These are phyloP conservation scores for Paragyromitra xinjiangensis DNA, from an alignment of 495 filamentous ascomycete genomes.

Conservation along the genomic window DNA sequence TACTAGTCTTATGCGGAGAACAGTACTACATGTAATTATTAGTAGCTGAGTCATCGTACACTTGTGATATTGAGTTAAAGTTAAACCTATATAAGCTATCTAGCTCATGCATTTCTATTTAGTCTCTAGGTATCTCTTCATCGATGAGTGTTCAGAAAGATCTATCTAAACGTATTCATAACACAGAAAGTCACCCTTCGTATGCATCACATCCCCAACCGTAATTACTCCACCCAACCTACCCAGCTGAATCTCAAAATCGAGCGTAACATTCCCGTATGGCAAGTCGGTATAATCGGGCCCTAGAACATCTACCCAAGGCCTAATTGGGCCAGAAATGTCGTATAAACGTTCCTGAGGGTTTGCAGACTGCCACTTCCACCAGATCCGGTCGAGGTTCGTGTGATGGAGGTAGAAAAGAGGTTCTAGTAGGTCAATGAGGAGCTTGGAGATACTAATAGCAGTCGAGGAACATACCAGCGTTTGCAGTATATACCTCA, in stretches of 20 bases:
- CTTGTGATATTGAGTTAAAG: neutral
- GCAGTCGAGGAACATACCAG: neutral
- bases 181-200: slow-evolving; percentile 22
- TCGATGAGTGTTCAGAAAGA: neutral
- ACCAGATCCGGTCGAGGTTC: slow-evolving; percentile 66
- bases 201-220: slow-evolving; percentile 44
- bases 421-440: slow-evolving; percentile 59
- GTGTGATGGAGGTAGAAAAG: slow-evolving; percentile 66
- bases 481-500: slow-evolving; percentile 10
- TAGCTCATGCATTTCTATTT: neutral
- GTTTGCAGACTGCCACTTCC: slow-evolving; percentile 62
- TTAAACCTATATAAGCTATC: too few relatives aligned
- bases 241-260: slow-evolving; percentile 44
- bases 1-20: too few relatives aligned
- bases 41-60: neutral
- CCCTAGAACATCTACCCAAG: slow-evolving; percentile 36
- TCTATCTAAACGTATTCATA: slow-evolving; percentile 22
- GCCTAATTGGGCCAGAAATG: slow-evolving; percentile 58
- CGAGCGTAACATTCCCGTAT: slow-evolving; percentile 59
- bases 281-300: slow-evolving; percentile 36
- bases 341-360: slow-evolving; percentile 53
- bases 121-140: neutral
- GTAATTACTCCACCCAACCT: slow-evolving; percentile 24
- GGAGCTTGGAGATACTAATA: neutral
- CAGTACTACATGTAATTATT: too few relatives aligned